Evolutionary conservation across 257 asterid species (phyloP).

Genomic region (Fraxinus cuspidata): DNA sequence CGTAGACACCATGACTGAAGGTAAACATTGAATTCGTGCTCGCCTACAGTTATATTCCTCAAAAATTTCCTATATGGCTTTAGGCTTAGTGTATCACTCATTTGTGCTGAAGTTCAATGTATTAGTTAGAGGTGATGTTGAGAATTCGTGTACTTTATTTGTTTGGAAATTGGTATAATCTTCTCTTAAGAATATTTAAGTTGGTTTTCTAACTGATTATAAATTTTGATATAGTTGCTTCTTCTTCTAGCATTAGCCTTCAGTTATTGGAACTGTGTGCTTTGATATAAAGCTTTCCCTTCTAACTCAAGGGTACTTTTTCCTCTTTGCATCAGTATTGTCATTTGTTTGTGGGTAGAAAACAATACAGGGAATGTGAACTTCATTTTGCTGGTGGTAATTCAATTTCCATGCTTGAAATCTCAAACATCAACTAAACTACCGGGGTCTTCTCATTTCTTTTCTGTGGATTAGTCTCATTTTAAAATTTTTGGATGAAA

Average conservation of each 20-base stretch:
- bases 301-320: background rate
- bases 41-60: background rate
- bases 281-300: background rate
- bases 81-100: background rate
- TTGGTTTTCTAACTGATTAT: background rate
- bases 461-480: background rate
- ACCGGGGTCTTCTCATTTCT: background rate
- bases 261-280: background rate
- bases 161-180: background rate
- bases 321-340: background rate
- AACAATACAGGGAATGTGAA: background rate
- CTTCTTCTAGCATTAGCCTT: background rate
- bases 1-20: constrained; percentile 45
- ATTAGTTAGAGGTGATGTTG: background rate
- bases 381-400: background rate
- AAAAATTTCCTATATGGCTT: background rate
- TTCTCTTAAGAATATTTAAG: background rate
- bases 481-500: background rate
- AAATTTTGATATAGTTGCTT: background rate
- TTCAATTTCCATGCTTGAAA: background rate
- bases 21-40: constrained; percentile 8
- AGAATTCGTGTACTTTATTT: background rate
- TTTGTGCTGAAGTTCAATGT: background rate
- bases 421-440: background rate
- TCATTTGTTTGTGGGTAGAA: background rate